Conservation (phyloP, 371 early-diverging fungal genomes). For the Chytridium lagenaria region DNA sequence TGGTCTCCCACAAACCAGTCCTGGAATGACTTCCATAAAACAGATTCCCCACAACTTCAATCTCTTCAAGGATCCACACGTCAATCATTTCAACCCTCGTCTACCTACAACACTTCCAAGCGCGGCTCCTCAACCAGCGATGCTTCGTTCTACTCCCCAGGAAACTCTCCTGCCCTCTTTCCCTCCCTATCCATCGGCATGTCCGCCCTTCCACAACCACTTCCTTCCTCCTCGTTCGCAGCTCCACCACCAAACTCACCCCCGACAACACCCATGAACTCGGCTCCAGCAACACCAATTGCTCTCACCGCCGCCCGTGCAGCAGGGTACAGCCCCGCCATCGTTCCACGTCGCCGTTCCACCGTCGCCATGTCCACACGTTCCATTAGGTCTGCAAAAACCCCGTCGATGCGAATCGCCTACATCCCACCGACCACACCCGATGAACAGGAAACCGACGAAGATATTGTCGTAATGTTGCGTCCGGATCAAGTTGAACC, state of each 20-base stretch:
- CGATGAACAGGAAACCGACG: background rate
- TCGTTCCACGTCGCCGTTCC: too few species aligned
- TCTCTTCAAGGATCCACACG: background rate
- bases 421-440: background rate
- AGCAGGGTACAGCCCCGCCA: conserved; percentile 10
- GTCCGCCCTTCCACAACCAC: background rate
- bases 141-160: background rate
- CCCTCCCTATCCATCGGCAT: background rate
- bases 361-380: background rate
- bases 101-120: background rate
- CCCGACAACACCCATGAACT: too few species aligned
- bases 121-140: conserved; percentile 10
- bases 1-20: background rate
- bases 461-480: background rate
- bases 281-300: background rate
- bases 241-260: conserved; percentile 6
- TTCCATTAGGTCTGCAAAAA: conserved; percentile 6
- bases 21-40: background rate
- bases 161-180: background rate
- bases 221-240: background rate
- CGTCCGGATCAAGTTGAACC: background rate
- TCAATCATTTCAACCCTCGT: background rate
- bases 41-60: conserved; percentile 2
- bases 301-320: conserved; percentile 6
- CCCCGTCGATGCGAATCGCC: background rate